Conservation (phyloP, 352 stramenopile species). For the Phytopythium oedochilum region DNA sequence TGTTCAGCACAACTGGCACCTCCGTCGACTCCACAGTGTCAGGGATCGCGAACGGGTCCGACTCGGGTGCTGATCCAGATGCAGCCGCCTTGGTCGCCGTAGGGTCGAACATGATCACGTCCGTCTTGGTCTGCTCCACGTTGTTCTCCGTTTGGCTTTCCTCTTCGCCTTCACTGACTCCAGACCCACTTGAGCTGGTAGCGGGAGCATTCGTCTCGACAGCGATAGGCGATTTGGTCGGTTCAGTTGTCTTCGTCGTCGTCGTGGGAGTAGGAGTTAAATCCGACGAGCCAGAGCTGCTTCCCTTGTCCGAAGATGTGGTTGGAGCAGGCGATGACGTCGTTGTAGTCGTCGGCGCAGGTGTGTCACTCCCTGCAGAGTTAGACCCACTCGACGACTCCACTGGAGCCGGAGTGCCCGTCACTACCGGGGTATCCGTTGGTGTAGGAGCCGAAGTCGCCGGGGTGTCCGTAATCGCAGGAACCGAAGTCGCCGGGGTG, state of each 20-base stretch:
- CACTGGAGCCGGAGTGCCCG: too few species aligned
- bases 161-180: slow-evolving; percentile 14
- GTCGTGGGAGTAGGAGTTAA: slow-evolving; percentile 16
- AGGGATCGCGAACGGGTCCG: slow-evolving; percentile 53
- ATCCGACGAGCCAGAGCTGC: slow-evolving; percentile 1
- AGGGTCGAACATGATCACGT: slow-evolving; percentile 47
- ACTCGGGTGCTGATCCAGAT: slow-evolving; percentile 16
- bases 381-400: too few species aligned
- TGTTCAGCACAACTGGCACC: slow-evolving; percentile 47
- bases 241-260: slow-evolving; percentile 10
- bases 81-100: slow-evolving; percentile 19
- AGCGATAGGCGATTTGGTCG: slow-evolving; percentile 28
- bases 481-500: too few species aligned
- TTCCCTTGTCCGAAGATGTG: not conserved
- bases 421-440: not conserved
- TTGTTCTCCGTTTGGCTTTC: slow-evolving; percentile 15
- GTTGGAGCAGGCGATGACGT: slow-evolving; percentile 1
- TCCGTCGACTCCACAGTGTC: slow-evolving; percentile 22
- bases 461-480: slow-evolving; percentile 7
- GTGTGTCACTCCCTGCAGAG: slow-evolving; percentile 9
- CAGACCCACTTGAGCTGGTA: slow-evolving; percentile 7
- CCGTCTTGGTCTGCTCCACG: slow-evolving; percentile 32
- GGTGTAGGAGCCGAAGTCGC: not conserved
- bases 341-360: slow-evolving; percentile 5
- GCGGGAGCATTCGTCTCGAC: slow-evolving; percentile 33